Evolutionary conservation across 306 rosid genomes (phyloP).

Genomic region (Prunus fruticosa): DNA sequence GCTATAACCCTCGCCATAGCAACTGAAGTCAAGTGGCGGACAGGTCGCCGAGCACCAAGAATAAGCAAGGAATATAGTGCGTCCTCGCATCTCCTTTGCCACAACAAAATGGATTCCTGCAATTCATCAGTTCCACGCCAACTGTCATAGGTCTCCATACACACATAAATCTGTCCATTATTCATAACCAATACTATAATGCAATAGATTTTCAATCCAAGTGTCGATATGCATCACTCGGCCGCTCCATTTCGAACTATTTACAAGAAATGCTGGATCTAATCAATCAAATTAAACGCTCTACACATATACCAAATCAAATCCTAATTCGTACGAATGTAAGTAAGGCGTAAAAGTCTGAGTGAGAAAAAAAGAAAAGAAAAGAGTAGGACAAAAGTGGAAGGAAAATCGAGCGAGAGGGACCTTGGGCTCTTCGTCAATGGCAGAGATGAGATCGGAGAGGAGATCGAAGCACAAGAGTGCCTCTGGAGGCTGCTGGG

Average conservation of each 20-base stretch:
- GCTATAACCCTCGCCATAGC: slow-evolving; percentile 85
- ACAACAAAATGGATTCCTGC: slow-evolving; percentile 82
- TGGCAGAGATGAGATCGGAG: slow-evolving; percentile 96
- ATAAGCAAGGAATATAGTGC: slow-evolving; percentile 77
- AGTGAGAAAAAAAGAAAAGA: background rate
- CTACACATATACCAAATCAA: background rate
- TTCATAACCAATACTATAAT: background rate
- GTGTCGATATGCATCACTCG: background rate
- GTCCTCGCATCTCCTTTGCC: slow-evolving; percentile 98
- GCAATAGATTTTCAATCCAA: background rate
- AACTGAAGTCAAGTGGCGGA: slow-evolving; percentile 90
- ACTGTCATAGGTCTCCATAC: background rate
- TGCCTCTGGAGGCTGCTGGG: slow-evolving; percentile 82
- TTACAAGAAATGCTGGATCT: background rate
- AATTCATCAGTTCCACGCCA: slow-evolving; percentile 19
- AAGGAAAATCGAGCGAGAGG: background rate
- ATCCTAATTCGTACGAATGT: background rate
- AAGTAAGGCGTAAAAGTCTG: background rate
- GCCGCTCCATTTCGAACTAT: background rate
- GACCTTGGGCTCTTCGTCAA: slow-evolving; percentile 84
- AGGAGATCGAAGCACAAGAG: slow-evolving; percentile 98
- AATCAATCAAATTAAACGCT: background rate
- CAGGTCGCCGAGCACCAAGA: slow-evolving; percentile 92
- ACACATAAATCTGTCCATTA: background rate
- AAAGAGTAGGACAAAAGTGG: slow-evolving; percentile 3